phyloP scores from a whole-genome alignment of 345 rosid species.

The Angophora floribunda region DNA sequence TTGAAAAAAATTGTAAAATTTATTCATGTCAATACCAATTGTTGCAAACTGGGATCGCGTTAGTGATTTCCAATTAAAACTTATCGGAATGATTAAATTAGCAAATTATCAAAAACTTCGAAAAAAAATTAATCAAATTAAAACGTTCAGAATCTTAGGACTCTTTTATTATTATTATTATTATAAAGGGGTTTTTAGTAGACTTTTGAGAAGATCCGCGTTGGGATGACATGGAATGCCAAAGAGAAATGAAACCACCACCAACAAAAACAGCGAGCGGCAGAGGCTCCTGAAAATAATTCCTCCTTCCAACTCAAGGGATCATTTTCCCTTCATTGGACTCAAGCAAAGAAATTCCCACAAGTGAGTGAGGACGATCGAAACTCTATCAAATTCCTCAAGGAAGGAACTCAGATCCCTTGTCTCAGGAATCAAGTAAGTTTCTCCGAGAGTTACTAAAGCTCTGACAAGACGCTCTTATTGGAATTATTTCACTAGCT shows the following conservation, averaged over 20 bases:
- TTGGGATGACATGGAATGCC: neutral
- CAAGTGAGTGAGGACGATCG: neutral
- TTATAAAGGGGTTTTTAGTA: neutral
- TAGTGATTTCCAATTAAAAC: fast-evolving
- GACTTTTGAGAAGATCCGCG: neutral
- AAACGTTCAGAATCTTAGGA: too few species aligned
- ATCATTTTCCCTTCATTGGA: neutral
- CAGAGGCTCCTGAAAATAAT: neutral
- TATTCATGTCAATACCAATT: fast-evolving
- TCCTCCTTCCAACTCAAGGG: neutral
- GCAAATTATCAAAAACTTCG: fast-evolving
- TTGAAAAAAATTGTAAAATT: neutral
- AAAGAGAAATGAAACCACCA: neutral
- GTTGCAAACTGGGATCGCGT: fast-evolving
- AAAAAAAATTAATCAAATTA: fast-evolving
- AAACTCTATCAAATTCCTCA: neutral
- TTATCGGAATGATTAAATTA: fast-evolving
- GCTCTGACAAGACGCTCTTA: neutral
- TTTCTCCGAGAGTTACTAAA: neutral
- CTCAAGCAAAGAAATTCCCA: neutral
- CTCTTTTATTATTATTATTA: fast-evolving
- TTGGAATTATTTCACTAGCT: too few species aligned
- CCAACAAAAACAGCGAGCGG: neutral
- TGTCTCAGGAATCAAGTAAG: neutral
- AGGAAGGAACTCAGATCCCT: neutral